These are phyloP conservation scores for Cryptococcus neoformans DNA, from an alignment of 1,284 basidiomycete species.

Conservation along the genomic window DNA sequence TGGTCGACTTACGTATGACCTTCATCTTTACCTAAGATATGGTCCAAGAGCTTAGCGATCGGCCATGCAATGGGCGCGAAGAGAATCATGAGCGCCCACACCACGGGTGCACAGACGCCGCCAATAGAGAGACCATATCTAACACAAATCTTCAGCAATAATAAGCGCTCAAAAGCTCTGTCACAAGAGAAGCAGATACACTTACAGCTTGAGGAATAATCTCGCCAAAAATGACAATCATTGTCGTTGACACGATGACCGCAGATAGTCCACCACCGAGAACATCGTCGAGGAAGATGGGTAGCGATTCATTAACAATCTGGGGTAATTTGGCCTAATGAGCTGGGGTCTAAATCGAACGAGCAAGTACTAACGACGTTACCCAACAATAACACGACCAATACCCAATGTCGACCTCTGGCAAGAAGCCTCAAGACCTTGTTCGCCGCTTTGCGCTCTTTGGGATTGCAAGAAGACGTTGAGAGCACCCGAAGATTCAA, in stretches of 20 bases:
- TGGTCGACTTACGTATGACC: conserved; percentile 48
- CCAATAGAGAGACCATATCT: conserved; percentile 89
- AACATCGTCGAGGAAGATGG: conserved; percentile 83
- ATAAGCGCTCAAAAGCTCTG: not conserved
- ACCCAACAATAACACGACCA: conserved; percentile 77
- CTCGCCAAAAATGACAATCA: conserved; percentile 70
- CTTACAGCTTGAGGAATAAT: conserved; percentile 70
- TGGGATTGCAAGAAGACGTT: conserved; percentile 68
- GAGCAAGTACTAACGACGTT: conserved; percentile 65
- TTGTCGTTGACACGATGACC: conserved; percentile 75
- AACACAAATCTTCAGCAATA: conserved; percentile 64
- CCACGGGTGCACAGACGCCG: conserved; percentile 80
- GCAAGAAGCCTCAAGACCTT: conserved; percentile 74
- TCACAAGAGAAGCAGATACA: not conserved
- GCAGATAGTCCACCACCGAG: conserved; percentile 79
- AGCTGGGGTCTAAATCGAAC: not conserved
- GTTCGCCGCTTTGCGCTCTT: conserved; percentile 65
- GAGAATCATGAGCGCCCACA: conserved; percentile 64
- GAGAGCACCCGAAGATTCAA: conserved; percentile 84
- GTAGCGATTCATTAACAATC: conserved; percentile 88
- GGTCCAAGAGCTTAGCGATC: conserved; percentile 80
- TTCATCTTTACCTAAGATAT: conserved; percentile 67
- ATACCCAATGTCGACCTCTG: conserved; percentile 88
- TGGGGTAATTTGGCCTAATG: not conserved
- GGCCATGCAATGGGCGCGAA: conserved; percentile 83